Conservation (phyloP, 768 basidiomycete genomes). For the Tricholoma matsutake region DNA sequence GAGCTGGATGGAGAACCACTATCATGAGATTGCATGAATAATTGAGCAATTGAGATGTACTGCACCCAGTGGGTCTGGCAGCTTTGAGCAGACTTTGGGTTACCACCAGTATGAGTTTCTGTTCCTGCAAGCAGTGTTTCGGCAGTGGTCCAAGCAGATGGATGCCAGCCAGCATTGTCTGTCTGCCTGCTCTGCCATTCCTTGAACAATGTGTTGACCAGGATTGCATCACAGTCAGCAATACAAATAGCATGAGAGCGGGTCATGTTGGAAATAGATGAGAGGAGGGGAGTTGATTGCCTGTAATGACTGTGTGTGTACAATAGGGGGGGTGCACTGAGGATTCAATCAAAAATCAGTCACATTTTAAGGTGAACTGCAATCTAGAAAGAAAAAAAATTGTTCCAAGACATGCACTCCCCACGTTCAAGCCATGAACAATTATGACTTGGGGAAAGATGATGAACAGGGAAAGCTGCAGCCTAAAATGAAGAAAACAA, state of each 20-base stretch:
- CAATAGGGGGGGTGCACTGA: background rate
- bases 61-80: constrained; percentile 1
- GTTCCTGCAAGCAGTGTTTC: background rate
- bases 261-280: background rate
- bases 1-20: constrained; percentile 23
- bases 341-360: background rate
- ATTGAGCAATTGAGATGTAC: background rate
- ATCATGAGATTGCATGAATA: background rate
- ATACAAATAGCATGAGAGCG: constrained; percentile 12
- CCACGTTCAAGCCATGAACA: too few species aligned
- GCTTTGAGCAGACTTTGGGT: constrained; percentile 1
- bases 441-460: background rate
- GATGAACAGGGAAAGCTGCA: background rate
- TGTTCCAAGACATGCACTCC: background rate
- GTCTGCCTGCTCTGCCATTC: constrained; percentile 9
- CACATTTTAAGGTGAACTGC: background rate
- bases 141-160: constrained; percentile 5
- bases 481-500: background rate
- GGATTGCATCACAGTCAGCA: constrained; percentile 13
- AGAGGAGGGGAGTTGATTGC: background rate
- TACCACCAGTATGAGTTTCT: background rate
- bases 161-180: constrained; percentile 9
- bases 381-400: background rate
- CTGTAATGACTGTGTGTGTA: background rate
- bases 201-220: constrained; percentile 13